Base-by-base conservation (phyloP, 768 basidiomycete species). In the Agaricus bisporus region DNA sequence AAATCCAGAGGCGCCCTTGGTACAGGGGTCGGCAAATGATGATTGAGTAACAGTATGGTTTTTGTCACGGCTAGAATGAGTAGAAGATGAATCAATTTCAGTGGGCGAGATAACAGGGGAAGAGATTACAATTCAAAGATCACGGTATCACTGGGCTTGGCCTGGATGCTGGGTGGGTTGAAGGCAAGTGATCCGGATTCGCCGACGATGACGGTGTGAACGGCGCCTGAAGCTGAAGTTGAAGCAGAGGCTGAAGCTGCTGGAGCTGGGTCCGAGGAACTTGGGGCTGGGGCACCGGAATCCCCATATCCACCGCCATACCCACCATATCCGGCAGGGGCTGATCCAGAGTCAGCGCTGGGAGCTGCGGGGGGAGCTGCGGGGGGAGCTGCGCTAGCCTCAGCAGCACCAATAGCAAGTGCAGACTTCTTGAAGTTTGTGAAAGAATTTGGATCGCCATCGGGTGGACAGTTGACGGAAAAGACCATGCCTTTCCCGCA, bases 21-120 rank as follows among this genome's bases (percentile, higher is more conserved):
- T 66, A 69, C 83, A 86, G 47, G 84, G 83, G 47, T 77, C 75
- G 41, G 70, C 76, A 64, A 86, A 85, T 3, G 78, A 70, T 9
- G 80, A 79, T 66, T 85, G 81, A 18, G 81, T 82, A 20, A 82
- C 81, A 6, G 79, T 78, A 69, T 85, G 83, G 68, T 85, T 86
- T 76, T 84, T 85, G 63, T 75, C 72, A 51, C 77, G 77, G 77
- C 80, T 81, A 58, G 42, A 58, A 43, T 5, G 2, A 17, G 1
- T 15, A 17, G 12, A 35, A 55, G 18, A 20, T 11, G 32, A 41
- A 11, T 44, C 26, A 45, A 12, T n/a, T 45, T 8, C 9, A 41
- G 4, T 22, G 25, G 56, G 48, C 29, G 12, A 47, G 39, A 10
- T 51, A 35, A 12, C 20, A 38, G 22, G 20, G 17, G 12, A 28